These are phyloP conservation scores for Eucalyptus cloeziana DNA, from an alignment of 345 rosid species.

Conservation along the genomic window DNA sequence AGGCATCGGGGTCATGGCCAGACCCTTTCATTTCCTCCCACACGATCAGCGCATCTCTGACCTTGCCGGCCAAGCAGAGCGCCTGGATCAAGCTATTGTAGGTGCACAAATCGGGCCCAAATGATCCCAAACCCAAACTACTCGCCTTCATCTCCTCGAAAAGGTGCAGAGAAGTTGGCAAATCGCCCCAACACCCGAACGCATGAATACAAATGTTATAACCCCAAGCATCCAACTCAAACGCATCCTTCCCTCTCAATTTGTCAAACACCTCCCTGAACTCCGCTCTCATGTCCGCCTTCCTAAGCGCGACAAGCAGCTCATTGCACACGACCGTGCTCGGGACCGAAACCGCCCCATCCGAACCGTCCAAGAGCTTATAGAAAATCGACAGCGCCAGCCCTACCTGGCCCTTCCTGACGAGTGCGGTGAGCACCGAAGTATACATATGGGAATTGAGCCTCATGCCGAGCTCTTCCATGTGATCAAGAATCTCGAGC, in stretches of 20 bases:
- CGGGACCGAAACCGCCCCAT: constrained; percentile 16
- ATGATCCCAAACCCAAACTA: constrained; percentile 14
- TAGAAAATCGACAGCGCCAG: constrained; percentile 54
- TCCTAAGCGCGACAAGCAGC: constrained; percentile 54
- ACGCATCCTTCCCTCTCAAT: constrained; percentile 29
- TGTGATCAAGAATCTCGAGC: constrained; percentile 54
- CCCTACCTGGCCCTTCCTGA: constrained; percentile 43
- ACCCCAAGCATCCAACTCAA: constrained; percentile 55
- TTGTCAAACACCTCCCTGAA: constrained; percentile 35
- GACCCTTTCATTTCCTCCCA: constrained; percentile 74
- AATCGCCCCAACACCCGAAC: constrained; percentile 82
- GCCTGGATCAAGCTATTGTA: constrained; percentile 76
- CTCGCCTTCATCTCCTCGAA: constrained; percentile 74
- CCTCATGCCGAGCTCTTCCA: constrained; percentile 51
- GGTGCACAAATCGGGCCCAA: constrained; percentile 77
- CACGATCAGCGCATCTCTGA: constrained; percentile 56
- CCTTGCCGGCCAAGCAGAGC: constrained; percentile 63
- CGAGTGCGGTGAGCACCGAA: constrained; percentile 53
- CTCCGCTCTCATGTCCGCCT: constrained; percentile 42
- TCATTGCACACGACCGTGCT: constrained; percentile 51
- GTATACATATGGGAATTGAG: constrained; percentile 40
- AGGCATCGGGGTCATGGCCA: constrained; percentile 78
- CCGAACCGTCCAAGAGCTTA: constrained; percentile 45
- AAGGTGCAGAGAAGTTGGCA: constrained; percentile 43
- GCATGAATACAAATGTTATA: constrained; percentile 81